Evolutionary conservation across 1,284 basidiomycete species (phyloP).

Genomic region (Sporisorium scitamineum): DNA sequence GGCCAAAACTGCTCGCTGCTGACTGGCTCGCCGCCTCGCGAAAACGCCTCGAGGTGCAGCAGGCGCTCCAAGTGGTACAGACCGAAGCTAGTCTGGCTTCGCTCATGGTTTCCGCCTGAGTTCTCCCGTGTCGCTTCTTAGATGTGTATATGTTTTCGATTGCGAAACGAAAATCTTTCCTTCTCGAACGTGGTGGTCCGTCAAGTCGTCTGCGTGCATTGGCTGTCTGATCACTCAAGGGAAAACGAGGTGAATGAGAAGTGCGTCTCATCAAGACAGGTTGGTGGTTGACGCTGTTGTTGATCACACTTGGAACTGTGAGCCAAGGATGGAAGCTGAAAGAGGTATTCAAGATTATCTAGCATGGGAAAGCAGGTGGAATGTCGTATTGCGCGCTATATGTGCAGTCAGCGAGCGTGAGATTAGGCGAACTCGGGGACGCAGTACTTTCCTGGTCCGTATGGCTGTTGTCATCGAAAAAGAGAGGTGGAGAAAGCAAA

Average conservation of each 20-base stretch:
- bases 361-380: background rate
- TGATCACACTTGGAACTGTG: background rate
- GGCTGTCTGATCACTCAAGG: background rate
- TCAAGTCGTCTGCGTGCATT: background rate
- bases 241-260: background rate
- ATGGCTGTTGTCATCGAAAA: slow-evolving; percentile 76
- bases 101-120: slow-evolving; percentile 70
- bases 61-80: slow-evolving; percentile 90
- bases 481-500: background rate
- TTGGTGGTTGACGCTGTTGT: background rate
- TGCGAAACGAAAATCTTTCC: background rate
- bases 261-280: background rate
- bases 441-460: slow-evolving; percentile 92
- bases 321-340: background rate
- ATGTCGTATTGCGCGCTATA: background rate
- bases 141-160: background rate
- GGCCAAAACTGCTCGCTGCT: slow-evolving; percentile 82
- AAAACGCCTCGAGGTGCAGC: slow-evolving; percentile 88
- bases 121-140: background rate
- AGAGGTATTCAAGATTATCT: slow-evolving; percentile 34
- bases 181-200: background rate
- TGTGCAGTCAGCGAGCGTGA: background rate
- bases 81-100: slow-evolving; percentile 79
- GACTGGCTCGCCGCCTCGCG: slow-evolving; percentile 95
- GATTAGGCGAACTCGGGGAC: slow-evolving; percentile 80